Evolutionary conservation across 441 rosid species (phyloP).

Genomic region (Populus hybrid): DNA sequence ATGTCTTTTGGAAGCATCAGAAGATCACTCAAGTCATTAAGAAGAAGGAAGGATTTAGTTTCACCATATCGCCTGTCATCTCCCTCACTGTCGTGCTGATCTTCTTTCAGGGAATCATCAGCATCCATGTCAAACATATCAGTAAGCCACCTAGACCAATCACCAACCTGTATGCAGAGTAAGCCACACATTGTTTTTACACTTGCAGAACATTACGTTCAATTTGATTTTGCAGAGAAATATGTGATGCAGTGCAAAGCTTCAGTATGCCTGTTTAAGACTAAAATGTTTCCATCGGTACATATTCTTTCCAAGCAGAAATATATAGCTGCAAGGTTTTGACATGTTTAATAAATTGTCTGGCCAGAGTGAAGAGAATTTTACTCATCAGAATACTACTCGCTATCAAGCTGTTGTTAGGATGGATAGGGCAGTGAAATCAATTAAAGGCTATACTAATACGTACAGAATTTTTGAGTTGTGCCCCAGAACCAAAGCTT

Average conservation of each 20-base stretch:
- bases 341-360: neutral
- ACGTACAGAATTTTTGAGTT: constrained; percentile 76
- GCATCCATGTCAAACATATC: constrained; percentile 57
- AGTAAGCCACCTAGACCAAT: constrained; percentile 75
- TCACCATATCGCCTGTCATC: constrained; percentile 27
- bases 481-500: constrained; percentile 96
- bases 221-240: neutral
- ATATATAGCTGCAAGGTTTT: neutral
- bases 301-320: neutral
- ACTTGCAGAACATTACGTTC: neutral
- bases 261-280: neutral
- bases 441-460: neutral
- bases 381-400: neutral
- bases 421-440: neutral
- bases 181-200: neutral
- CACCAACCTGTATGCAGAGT: constrained; percentile 57
- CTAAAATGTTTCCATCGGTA: neutral
- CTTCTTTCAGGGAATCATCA: constrained; percentile 40
- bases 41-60: constrained; percentile 47
- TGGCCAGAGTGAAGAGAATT: neutral
- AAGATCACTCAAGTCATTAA: constrained; percentile 74
- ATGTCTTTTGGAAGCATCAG: constrained; percentile 95
- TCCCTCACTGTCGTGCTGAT: constrained; percentile 28
- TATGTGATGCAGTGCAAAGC: neutral
- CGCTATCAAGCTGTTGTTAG: neutral